Percentiles rank a stretch among this genome's conserved stretches.
Evolutionary conservation across 2,329 filamentous ascomycete genomes (phyloP).

Genomic region (Penicillium sp.): DNA sequence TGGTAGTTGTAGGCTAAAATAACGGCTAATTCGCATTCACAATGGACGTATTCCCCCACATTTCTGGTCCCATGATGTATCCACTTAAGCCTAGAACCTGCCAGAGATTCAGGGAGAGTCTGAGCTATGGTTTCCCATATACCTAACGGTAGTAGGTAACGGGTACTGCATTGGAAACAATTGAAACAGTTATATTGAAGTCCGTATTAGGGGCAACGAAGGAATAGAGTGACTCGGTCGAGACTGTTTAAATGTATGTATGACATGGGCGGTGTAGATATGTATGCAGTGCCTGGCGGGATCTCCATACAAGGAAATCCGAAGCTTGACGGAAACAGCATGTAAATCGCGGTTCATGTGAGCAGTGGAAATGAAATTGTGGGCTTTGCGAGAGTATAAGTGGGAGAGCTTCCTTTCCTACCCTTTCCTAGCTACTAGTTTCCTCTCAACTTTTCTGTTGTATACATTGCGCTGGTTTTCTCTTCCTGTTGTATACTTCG

Average conservation of each 20-base stretch:
- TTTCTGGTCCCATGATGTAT: conserved; percentile 26
- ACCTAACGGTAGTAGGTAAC: not conserved
- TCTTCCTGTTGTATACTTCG: not conserved
- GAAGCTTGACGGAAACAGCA: conserved; percentile 19
- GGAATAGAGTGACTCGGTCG: conserved; percentile 4
- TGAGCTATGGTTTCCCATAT: too few relatives aligned
- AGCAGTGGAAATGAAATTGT: conserved; percentile 21
- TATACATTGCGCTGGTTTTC: not conserved
- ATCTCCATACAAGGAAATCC: conserved; percentile 32
- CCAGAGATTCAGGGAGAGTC: too few relatives aligned
- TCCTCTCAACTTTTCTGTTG: not conserved
- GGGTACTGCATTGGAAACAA: not conserved
- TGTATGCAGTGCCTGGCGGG: conserved; percentile 18
- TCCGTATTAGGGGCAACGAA: not conserved
- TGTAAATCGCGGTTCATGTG: conserved; percentile 28
- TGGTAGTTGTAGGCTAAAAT: too few relatives aligned
- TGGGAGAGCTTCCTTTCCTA: not conserved
- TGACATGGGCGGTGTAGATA: conserved; percentile 5
- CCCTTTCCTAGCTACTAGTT: not conserved
- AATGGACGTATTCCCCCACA: too few relatives aligned
- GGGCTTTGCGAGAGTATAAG: not conserved
- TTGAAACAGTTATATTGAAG: not conserved
- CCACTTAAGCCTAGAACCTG: not conserved
- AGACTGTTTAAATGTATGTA: conserved; percentile 3
- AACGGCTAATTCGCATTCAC: too few relatives aligned